Percentiles rank a stretch among this genome's conserved stretches.
Evolutionary conservation across 345 rosid genomes (phyloP).

Genomic region (Salix koriyanagi): DNA sequence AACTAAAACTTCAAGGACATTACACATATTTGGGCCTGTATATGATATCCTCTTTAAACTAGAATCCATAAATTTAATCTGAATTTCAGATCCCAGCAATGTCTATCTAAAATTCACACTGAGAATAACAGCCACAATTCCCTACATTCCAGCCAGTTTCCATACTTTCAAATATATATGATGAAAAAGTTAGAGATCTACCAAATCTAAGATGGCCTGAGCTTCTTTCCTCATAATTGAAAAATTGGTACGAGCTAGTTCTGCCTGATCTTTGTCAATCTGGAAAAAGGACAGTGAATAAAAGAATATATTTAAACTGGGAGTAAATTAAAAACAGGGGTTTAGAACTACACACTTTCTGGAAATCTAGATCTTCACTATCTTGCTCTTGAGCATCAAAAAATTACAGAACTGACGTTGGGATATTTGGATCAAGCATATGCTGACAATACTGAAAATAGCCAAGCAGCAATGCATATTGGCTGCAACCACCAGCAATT

Average conservation of each 20-base stretch:
- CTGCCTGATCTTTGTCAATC: slow-evolving; percentile 87
- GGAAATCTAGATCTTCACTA: slow-evolving; percentile 81
- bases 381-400: slow-evolving; percentile 74
- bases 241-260: slow-evolving; percentile 76
- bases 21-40: not conserved
- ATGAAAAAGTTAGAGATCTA: slow-evolving; percentile 21
- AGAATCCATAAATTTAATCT: not conserved
- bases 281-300: slow-evolving; percentile 27
- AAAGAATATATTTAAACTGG: not conserved
- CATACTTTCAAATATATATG: not conserved
- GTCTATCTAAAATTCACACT: not conserved
- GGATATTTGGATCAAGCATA: slow-evolving; percentile 78
- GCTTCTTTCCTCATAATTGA: slow-evolving; percentile 78
- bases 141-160: not conserved
- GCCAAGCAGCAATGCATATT: slow-evolving; percentile 85
- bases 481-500: slow-evolving; percentile 38
- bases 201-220: slow-evolving; percentile 83
- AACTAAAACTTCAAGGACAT: not conserved
- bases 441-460: slow-evolving; percentile 95
- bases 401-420: slow-evolving; percentile 66
- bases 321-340: not conserved
- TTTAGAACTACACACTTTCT: slow-evolving; percentile 44
- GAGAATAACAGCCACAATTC: not conserved
- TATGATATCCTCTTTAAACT: not conserved
- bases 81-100: not conserved